Evolutionary conservation across 345 rosid species (phyloP).

Genomic region (Salix caprea): DNA sequence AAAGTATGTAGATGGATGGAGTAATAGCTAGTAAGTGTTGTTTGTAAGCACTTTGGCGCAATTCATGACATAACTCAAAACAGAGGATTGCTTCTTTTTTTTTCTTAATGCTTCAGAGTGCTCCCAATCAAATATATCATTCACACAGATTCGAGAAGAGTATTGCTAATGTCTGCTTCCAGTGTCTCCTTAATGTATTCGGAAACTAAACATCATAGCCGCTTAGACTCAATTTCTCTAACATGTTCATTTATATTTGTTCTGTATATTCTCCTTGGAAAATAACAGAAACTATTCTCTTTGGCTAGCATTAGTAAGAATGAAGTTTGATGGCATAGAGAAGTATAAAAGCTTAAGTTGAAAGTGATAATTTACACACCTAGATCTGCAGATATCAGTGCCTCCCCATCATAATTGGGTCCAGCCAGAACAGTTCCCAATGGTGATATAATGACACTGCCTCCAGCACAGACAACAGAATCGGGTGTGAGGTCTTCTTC

Average conservation of each 20-base stretch:
- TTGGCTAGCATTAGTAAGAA: neutral
- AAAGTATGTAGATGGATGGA: no score
- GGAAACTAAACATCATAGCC: neutral
- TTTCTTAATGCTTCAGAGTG: no score
- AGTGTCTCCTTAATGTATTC: neutral
- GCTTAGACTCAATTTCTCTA: neutral
- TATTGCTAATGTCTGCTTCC: neutral
- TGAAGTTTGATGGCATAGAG: neutral
- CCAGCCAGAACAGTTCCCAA: constrained; percentile 78
- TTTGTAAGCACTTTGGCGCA: no score
- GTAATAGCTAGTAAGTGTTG: no score
- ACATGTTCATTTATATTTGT: neutral
- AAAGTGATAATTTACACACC: constrained; percentile 36
- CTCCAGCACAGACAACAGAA: constrained; percentile 84
- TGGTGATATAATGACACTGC: constrained; percentile 87
- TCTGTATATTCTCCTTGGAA: neutral
- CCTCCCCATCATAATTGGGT: constrained; percentile 87
- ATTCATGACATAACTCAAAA: no score
- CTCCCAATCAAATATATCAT: no score
- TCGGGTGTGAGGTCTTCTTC: constrained; percentile 67
- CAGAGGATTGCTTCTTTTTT: no score
- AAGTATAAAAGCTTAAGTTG: neutral
- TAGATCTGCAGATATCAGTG: constrained; percentile 77
- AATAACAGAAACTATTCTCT: neutral
- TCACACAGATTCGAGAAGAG: neutral